Percentiles rank a stretch among this genome's conserved stretches.
Evolutionary conservation across 495 filamentous ascomycete genomes (phyloP).

Genomic region (Penicillium diatomitis): DNA sequence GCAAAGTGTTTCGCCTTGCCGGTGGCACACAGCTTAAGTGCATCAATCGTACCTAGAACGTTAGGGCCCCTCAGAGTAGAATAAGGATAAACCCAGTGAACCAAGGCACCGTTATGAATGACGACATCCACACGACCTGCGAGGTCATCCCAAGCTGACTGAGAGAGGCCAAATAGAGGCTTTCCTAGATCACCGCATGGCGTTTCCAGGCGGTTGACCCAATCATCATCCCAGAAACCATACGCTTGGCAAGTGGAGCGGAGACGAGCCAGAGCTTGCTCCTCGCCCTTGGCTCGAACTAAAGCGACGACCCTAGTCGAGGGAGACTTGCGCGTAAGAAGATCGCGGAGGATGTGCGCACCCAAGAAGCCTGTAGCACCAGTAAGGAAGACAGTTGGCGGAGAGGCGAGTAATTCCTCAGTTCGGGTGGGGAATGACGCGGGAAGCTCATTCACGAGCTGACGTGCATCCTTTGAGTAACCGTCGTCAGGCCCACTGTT

Average conservation of each 20-base stretch:
- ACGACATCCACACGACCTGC: conserved; percentile 61
- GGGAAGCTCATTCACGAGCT: conserved; percentile 45
- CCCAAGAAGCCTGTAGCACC: conserved; percentile 91
- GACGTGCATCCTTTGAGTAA: conserved; percentile 59
- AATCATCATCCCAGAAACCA: conserved; percentile 69
- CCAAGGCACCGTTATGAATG: conserved; percentile 83
- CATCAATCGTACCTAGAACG: conserved; percentile 71
- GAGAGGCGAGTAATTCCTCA: conserved; percentile 18
- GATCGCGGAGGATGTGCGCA: conserved; percentile 66
- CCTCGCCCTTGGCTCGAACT: conserved; percentile 56
- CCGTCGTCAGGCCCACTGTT: conserved; percentile 39
- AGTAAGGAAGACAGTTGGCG: conserved; percentile 68
- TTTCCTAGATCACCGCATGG: conserved; percentile 66
- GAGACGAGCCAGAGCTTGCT: conserved; percentile 43
- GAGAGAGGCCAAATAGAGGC: conserved; percentile 60
- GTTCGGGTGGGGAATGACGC: conserved; percentile 21
- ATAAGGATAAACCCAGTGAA: conserved; percentile 85
- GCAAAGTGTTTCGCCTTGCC: conserved; percentile 73
- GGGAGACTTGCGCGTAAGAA: conserved; percentile 52
- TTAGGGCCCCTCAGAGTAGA: conserved; percentile 67
- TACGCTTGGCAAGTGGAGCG: conserved; percentile 46
- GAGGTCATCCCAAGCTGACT: conserved; percentile 53
- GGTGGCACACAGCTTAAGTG: conserved; percentile 62
- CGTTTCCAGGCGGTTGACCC: conserved; percentile 52
- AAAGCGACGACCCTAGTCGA: conserved; percentile 62